Evolutionary conservation across 2,329 filamentous ascomycete species (phyloP).

Genomic region (Talaromyces sp.): DNA sequence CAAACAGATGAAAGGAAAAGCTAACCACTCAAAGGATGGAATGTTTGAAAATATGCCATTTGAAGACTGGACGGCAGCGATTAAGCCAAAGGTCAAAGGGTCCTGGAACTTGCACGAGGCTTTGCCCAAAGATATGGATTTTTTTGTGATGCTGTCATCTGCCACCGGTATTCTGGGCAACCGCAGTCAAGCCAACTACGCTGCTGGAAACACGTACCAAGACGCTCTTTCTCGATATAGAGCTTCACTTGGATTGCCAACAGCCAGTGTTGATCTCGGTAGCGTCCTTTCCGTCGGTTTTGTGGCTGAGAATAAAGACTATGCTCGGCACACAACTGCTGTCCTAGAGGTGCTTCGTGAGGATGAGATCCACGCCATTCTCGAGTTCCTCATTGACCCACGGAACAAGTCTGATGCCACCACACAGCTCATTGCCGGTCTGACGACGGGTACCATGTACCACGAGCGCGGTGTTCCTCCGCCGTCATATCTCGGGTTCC

Average conservation of each 20-base stretch:
- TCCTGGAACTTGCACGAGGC: conserved; percentile 30
- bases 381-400: conserved; percentile 16
- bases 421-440: conserved; percentile 15
- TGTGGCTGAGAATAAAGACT: conserved; percentile 23
- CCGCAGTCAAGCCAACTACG: conserved; percentile 41
- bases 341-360: conserved; percentile 12
- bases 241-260: conserved; percentile 15
- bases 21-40: conserved; percentile 14
- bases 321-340: conserved; percentile 4
- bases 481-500: conserved; percentile 20
- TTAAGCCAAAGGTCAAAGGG: conserved; percentile 36
- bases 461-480: conserved; percentile 12
- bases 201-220: conserved; percentile 35
- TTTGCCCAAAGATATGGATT: conserved; percentile 29
- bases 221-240: conserved; percentile 30
- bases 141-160: conserved; percentile 41
- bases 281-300: conserved; percentile 29
- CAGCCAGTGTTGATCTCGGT: conserved; percentile 24
- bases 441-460: conserved; percentile 14
- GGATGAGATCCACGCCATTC: conserved; percentile 15
- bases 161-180: conserved; percentile 41
- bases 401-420: conserved; percentile 11
- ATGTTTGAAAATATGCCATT: conserved; percentile 38
- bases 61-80: conserved; percentile 31
- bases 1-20: not conserved